These are phyloP conservation scores for Clitopilus hobsonii DNA, from an alignment of 768 basidiomycete genomes.

Conservation along the genomic window DNA sequence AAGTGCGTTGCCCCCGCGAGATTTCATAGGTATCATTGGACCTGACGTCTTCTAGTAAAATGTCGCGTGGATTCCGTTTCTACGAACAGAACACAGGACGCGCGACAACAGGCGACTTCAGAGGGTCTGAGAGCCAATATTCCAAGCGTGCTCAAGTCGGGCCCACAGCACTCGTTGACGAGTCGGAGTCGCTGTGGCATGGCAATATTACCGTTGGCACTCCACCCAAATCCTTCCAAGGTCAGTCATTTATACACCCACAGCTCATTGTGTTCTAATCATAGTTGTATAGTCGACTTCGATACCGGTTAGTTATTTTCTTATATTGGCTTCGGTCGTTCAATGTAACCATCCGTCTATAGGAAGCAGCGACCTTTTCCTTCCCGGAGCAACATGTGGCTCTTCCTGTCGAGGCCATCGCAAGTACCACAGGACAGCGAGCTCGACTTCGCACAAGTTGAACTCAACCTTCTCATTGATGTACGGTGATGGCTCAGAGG, in stretches of 20 bases:
- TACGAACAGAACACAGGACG: slow-evolving; percentile 41
- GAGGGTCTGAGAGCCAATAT: not conserved
- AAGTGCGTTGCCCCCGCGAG: slow-evolving; percentile 11
- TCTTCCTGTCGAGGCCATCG: slow-evolving; percentile 32
- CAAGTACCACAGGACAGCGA: slow-evolving; percentile 28
- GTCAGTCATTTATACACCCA: slow-evolving; percentile 16
- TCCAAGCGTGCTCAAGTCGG: slow-evolving; percentile 22
- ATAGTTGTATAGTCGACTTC: slow-evolving; percentile 35
- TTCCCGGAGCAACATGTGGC: slow-evolving; percentile 32
- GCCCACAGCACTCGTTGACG: slow-evolving; percentile 27
- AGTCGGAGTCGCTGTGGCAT: slow-evolving; percentile 37
- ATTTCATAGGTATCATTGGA: not conserved
- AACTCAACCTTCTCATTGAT: slow-evolving; percentile 32
- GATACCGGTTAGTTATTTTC: slow-evolving; percentile 32
- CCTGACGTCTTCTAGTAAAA: slow-evolving; percentile 30
- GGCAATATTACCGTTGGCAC: slow-evolving; percentile 44
- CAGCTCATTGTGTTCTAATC: not conserved
- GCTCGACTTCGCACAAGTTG: slow-evolving; percentile 30
- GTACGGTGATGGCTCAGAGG: slow-evolving; percentile 47
- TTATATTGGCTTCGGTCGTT: not conserved
- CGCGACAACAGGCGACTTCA: slow-evolving; percentile 25
- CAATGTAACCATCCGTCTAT: not conserved
- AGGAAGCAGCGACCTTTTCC: slow-evolving; percentile 47
- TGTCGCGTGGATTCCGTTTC: slow-evolving; percentile 34
- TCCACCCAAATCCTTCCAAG: slow-evolving; percentile 37